These are phyloP conservation scores for Trapa incisa DNA, from an alignment of 345 rosid genomes.

Conservation along the genomic window DNA sequence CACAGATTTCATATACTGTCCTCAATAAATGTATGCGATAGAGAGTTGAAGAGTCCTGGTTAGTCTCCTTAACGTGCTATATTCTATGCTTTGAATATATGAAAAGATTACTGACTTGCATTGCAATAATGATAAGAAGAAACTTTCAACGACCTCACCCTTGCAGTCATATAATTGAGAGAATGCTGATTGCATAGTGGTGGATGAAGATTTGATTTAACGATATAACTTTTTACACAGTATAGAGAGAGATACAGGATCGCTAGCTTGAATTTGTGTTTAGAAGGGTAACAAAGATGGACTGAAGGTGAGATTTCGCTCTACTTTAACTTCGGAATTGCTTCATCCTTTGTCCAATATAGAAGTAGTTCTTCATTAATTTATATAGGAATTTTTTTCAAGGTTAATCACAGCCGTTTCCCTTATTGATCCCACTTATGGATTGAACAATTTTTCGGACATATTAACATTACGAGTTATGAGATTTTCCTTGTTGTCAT, in stretches of 20 bases:
- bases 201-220: not conserved
- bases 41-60: not conserved
- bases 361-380: not conserved
- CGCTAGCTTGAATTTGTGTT: conserved; percentile 78
- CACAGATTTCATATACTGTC: not conserved
- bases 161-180: not conserved
- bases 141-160: too few species aligned
- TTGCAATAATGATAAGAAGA: too few species aligned
- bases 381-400: not conserved
- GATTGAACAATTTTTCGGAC: not conserved
- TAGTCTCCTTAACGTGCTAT: not conserved
- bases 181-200: not conserved
- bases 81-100: not conserved
- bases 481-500: too few species aligned
- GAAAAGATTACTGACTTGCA: too few species aligned
- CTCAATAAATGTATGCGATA: not conserved
- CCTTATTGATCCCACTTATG: not conserved
- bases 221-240: conserved; percentile 15
- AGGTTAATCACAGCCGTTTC: not conserved
- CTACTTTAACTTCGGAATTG: not conserved
- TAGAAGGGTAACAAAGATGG: conserved; percentile 91
- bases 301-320: conserved; percentile 45
- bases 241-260: conserved; percentile 20
- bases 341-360: not conserved
- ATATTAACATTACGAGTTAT: not conserved